phyloP scores from a whole-genome alignment of 2,329 filamentous ascomycete genomes.

The Aspergillus spinulosporus region DNA sequence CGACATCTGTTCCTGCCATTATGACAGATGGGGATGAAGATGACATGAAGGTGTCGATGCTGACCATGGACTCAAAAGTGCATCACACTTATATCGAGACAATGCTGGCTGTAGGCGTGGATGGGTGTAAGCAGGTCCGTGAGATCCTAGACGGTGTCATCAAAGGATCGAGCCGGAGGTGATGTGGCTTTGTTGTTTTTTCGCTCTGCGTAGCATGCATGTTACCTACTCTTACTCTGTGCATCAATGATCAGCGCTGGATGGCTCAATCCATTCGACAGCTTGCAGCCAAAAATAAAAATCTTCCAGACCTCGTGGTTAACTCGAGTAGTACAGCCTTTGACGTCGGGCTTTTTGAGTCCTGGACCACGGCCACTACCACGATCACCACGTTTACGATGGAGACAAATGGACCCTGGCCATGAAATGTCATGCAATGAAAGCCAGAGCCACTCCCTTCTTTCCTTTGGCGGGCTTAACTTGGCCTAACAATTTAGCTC shows the following conservation, averaged over 20 bases:
- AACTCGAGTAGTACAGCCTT: background rate
- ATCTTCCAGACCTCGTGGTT: background rate
- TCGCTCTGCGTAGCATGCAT: background rate
- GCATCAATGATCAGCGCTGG: background rate
- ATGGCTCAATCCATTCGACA: background rate
- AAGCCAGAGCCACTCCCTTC: background rate
- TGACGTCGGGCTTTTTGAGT: background rate
- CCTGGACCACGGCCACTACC: background rate
- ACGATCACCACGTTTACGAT: background rate
- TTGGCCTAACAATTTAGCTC: slow-evolving; percentile 9
- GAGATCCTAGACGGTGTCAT: slow-evolving; percentile 79
- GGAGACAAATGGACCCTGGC: background rate
- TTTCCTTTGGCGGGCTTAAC: background rate
- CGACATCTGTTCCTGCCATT: slow-evolving; percentile 46
- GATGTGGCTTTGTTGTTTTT: slow-evolving; percentile 2
- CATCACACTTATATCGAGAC: slow-evolving; percentile 77
- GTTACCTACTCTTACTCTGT: background rate
- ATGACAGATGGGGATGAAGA: slow-evolving; percentile 53
- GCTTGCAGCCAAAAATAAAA: background rate
- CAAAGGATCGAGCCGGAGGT: slow-evolving; percentile 21
- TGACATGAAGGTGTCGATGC: slow-evolving; percentile 65
- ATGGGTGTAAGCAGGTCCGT: slow-evolving; percentile 85
- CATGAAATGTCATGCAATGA: background rate
- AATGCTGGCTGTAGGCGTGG: slow-evolving; percentile 88
- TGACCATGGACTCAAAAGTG: slow-evolving; percentile 87